A percentile compares a stretch with the other conserved stretches of the same genome.
Conservation (phyloP, 75 land plant species). For the Picea sitchensis region DNA sequence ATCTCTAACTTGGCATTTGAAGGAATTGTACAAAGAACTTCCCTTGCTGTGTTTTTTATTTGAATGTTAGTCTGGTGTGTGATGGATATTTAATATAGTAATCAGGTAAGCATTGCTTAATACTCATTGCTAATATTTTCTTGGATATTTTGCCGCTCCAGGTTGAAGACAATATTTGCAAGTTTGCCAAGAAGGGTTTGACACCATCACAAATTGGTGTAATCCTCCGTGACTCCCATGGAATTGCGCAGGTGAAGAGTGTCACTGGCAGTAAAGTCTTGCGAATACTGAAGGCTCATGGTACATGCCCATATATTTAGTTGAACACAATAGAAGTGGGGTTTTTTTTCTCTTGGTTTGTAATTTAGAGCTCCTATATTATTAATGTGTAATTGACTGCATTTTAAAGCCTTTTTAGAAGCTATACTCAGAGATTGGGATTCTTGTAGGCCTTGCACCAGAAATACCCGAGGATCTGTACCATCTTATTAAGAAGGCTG, state of each 20-base stretch:
- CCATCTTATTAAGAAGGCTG: constrained; percentile 85
- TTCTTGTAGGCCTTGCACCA: constrained; percentile 59
- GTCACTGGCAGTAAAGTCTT: constrained; percentile 85
- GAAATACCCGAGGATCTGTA: constrained; percentile 86
- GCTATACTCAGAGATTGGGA: neutral
- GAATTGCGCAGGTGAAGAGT: constrained; percentile 86
- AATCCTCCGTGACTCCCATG: constrained; percentile 83
- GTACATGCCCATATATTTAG: constrained; percentile 19
- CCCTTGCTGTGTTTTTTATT: neutral
- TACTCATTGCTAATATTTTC: constrained; percentile 18
- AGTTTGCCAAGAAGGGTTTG: constrained; percentile 88
- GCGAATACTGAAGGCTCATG: constrained; percentile 88
- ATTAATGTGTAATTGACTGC: too few relatives aligned
- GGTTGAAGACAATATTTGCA: constrained; percentile 81
- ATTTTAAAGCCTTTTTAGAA: neutral
- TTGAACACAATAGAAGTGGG: neutral
- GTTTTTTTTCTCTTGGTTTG: neutral
- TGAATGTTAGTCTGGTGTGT: neutral
- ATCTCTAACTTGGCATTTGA: neutral
- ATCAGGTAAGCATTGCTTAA: neutral
- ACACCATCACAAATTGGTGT: constrained; percentile 95
- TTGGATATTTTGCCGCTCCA: constrained; percentile 12
- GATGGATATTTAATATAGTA: neutral
- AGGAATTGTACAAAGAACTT: neutral
- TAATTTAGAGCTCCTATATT: neutral